A percentile compares a stretch with the other conserved stretches of the same genome.
Conservation (phyloP, 495 filamentous ascomycete species). For the Cairneyella variabilis region DNA sequence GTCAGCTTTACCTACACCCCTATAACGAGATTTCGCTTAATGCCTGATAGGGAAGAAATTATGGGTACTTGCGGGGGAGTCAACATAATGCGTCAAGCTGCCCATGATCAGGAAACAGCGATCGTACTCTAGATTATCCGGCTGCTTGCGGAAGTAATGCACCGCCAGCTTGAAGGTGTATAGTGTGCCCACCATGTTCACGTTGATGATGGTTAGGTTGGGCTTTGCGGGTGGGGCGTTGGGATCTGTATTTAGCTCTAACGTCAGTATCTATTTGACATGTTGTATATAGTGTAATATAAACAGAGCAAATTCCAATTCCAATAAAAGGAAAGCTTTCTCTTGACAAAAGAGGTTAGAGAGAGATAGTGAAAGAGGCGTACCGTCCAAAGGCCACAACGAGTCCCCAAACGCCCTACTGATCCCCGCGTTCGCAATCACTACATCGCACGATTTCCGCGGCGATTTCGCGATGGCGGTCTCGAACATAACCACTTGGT, state of each 20-base stretch:
- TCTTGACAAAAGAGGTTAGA: too few species aligned
- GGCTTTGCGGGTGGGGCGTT: conserved; percentile 33
- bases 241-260: too few species aligned
- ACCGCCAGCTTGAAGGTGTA: conserved; percentile 41
- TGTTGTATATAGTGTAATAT: too few species aligned
- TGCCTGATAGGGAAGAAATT: too few species aligned
- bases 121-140: conserved; percentile 2
- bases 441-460: conserved; percentile 23
- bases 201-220: conserved; percentile 34
- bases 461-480: conserved; percentile 23
- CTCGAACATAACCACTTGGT: conserved; percentile 28
- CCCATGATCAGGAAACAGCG: conserved; percentile 7
- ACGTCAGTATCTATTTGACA: too few species aligned
- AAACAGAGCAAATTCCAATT: too few species aligned
- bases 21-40: too few species aligned
- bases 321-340: too few species aligned
- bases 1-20: background rate
- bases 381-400: conserved; percentile 33
- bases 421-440: conserved; percentile 41
- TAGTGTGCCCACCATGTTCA: conserved; percentile 37
- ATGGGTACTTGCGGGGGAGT: background rate
- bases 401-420: conserved; percentile 16
- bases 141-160: conserved; percentile 34
- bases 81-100: background rate
- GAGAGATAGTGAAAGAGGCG: background rate